Evolutionary conservation across 768 basidiomycete genomes (phyloP).

Genomic region (Boletellus sp.): DNA sequence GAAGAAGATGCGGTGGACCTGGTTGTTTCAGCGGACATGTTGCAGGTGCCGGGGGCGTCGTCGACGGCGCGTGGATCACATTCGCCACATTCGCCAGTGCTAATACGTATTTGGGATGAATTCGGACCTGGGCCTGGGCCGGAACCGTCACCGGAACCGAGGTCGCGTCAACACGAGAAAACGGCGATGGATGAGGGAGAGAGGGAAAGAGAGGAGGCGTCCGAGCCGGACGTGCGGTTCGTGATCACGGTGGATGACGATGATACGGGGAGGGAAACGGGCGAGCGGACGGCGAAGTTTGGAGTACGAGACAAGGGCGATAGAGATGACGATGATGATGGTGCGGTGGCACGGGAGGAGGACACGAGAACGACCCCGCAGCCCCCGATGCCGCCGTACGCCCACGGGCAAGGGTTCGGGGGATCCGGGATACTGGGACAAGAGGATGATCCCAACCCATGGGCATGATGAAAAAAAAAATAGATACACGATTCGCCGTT

Average conservation of each 20-base stretch:
- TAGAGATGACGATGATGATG: no score
- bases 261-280: neutral
- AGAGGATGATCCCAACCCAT: no score
- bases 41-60: conserved; percentile 9
- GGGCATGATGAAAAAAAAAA: no score
- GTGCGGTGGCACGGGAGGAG: no score
- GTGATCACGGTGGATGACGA: conserved; percentile 5
- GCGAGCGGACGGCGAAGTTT: neutral
- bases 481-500: no score
- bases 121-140: neutral
- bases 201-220: no score
- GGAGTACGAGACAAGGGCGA: no score
- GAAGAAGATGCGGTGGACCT: conserved; percentile 82
- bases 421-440: no score
- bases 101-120: conserved; percentile 29
- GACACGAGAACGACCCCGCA: no score
- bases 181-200: neutral
- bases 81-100: conserved; percentile 17
- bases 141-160: neutral
- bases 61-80: conserved; percentile 10
- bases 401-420: no score
- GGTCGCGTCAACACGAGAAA: no score
- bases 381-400: no score
- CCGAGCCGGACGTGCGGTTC: neutral
- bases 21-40: conserved; percentile 44